Evolutionary conservation across 768 basidiomycete genomes (phyloP), one percentile per base, ranked within the genome.

Genomic region (Tricholoma flavovirens): DNA sequence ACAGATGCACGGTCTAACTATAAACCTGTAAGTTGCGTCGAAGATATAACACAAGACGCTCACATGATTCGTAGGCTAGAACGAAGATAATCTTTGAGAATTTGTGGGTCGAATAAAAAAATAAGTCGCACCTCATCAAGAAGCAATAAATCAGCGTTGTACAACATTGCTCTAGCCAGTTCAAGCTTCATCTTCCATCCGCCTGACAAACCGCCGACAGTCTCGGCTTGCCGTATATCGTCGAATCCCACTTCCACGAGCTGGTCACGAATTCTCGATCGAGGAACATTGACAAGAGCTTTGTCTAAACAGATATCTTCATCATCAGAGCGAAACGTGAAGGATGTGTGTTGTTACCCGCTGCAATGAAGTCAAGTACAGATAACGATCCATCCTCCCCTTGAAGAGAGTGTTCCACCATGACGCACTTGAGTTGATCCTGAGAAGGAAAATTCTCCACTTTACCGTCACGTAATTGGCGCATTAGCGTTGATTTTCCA

Each of bases 121-220:
- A 53, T 21, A 59, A 64, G 59, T 59, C 46, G 29, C n/a, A 88
- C 87, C 81, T 94, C 93, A 65, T 95, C 89, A n/a, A 91, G 81
- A 49, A 91, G 75, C 11, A 91, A 77, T 33, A 91, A 75, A 71
- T 91, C 89, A 10, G 90, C 95, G 64, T 95, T 93, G 76, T 96
- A 95, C 51, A 98, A 76, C 93, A 98, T 98, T 11, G 95, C 96
- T 62, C 95, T 78, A 7, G 93, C 93, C 38, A 98, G 81, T 69
- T 98, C 95, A 53, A 98, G 82, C 72, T 97, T 97, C 95, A 98
- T 98, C 77, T 98, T 98, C 95, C 95, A 98, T 42, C 96, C 95
- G 65, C 96, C 96, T 12, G 94, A 97, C 58, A 98, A 77, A 40
- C 90, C 87, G 49, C 89, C 93, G 58, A 98, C 94, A 51, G 82